phyloP scores from a whole-genome alignment of 805 yeast genomes.

The Teunomyces stri region DNA sequence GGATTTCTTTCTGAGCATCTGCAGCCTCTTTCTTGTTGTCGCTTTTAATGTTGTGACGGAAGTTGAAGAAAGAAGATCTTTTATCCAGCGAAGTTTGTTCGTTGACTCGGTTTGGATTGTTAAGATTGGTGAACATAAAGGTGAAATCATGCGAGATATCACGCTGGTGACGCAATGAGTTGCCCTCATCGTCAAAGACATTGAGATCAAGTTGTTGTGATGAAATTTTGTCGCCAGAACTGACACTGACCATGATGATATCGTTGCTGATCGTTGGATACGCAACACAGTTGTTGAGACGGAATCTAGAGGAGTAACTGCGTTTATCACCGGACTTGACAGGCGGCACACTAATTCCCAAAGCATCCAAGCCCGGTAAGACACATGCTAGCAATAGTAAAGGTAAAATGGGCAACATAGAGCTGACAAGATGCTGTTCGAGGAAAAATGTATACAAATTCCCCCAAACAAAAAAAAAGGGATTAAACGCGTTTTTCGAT shows the following conservation, averaged over 20 bases:
- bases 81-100: slow-evolving; percentile 4
- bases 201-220: slow-evolving; percentile 36
- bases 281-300: slow-evolving; percentile 34
- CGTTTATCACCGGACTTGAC: slow-evolving; percentile 27
- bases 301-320: slow-evolving; percentile 26
- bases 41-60: slow-evolving; percentile 8
- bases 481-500: not conserved
- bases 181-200: slow-evolving; percentile 37
- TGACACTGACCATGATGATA: slow-evolving; percentile 31
- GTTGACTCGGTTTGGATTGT: slow-evolving; percentile 23
- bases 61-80: not conserved
- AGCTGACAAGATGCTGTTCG: not conserved
- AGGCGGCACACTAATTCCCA: slow-evolving; percentile 38
- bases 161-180: slow-evolving; percentile 29
- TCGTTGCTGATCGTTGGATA: slow-evolving; percentile 38
- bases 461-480: not conserved
- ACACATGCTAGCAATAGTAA: not conserved
- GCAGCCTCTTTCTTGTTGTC: not conserved
- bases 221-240: slow-evolving; percentile 28
- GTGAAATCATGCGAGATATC: slow-evolving; percentile 30
- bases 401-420: not conserved
- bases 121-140: slow-evolving; percentile 36
- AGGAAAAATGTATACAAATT: not conserved
- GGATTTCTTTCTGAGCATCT: slow-evolving; percentile 10
- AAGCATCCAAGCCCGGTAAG: slow-evolving; percentile 10